These are phyloP conservation scores for Taiozyma sp. DNA, from an alignment of 1,139 yeast genomes.

Conservation along the genomic window DNA sequence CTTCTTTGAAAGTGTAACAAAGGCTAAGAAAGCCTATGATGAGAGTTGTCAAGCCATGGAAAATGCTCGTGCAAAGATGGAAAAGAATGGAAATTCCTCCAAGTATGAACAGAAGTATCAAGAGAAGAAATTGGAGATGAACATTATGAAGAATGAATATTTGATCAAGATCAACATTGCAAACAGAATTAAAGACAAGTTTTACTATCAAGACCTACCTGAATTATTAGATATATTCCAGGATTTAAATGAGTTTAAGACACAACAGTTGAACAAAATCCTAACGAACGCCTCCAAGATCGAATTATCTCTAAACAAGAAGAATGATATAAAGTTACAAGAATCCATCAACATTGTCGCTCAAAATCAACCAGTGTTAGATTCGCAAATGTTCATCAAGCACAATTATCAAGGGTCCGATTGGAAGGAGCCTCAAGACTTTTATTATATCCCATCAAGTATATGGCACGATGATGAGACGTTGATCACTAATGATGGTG, in stretches of 20 bases:
- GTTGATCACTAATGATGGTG: slow-evolving; percentile 55
- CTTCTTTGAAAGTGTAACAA: slow-evolving; percentile 60
- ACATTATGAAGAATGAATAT: slow-evolving; percentile 76
- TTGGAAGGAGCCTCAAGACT: slow-evolving; percentile 88
- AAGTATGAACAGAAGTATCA: slow-evolving; percentile 52
- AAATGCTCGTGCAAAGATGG: slow-evolving; percentile 65
- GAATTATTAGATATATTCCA: slow-evolving; percentile 84
- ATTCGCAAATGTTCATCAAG: slow-evolving; percentile 86
- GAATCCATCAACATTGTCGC: slow-evolving; percentile 52
- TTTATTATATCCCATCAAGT: slow-evolving; percentile 78
- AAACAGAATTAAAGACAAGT: slow-evolving; percentile 88
- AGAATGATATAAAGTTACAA: slow-evolving; percentile 47
- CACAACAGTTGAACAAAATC: slow-evolving; percentile 63
- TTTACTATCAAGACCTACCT: slow-evolving; percentile 89
- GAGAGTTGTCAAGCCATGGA: slow-evolving; percentile 78
- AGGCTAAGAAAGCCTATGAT: slow-evolving; percentile 73
- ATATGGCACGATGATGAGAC: slow-evolving; percentile 97
- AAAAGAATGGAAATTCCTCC: slow-evolving; percentile 45
- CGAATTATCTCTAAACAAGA: slow-evolving; percentile 54
- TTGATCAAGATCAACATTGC: slow-evolving; percentile 77
- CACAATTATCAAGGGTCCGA: slow-evolving; percentile 47
- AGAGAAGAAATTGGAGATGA: slow-evolving; percentile 76
- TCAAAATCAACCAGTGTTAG: slow-evolving; percentile 71
- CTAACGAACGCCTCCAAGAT: slow-evolving; percentile 58
- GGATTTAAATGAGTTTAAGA: slow-evolving; percentile 77